Conservation (phyloP, 2,329 filamentous ascomycete species). For the Microdochium paspali region DNA sequence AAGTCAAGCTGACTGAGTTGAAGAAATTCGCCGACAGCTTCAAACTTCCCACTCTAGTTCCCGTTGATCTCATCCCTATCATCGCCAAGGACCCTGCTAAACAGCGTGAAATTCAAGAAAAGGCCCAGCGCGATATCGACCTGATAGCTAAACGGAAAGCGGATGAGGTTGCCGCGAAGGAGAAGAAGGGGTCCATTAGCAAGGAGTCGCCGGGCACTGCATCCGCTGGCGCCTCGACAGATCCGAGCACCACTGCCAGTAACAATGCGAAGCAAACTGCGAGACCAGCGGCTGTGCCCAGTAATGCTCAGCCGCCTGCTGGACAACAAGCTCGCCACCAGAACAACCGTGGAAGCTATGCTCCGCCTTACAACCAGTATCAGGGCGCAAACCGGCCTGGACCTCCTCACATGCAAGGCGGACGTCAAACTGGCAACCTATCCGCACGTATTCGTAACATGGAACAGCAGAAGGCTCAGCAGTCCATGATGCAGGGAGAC, state of each 20-base stretch:
- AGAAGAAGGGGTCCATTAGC: conserved; percentile 39
- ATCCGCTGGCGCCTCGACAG: conserved; percentile 7
- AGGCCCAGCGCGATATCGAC: conserved; percentile 68
- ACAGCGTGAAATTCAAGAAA: conserved; percentile 86
- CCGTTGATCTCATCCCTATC: conserved; percentile 84
- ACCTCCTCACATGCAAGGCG: conserved; percentile 30
- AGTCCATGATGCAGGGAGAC: conserved; percentile 50
- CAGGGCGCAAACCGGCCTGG: conserved; percentile 38
- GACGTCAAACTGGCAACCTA: conserved; percentile 33
- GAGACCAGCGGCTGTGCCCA: not conserved
- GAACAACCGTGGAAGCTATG: conserved; percentile 37
- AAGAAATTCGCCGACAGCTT: conserved; percentile 93
- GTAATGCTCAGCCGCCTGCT: conserved; percentile 4
- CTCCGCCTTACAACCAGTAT: conserved; percentile 35
- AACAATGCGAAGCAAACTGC: not conserved
- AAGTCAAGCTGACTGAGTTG: conserved; percentile 84
- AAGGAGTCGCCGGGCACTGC: conserved; percentile 33
- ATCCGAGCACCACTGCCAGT: not conserved
- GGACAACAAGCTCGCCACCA: conserved; percentile 28
- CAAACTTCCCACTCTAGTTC: conserved; percentile 88
- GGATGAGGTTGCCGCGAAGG: conserved; percentile 31
- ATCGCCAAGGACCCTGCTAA: conserved; percentile 94
- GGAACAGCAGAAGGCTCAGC: conserved; percentile 40
- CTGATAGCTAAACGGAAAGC: conserved; percentile 41
- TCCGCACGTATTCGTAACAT: conserved; percentile 40